These are phyloP conservation scores for Sarocladiaceae sp. DNA, from an alignment of 2,329 filamentous ascomycete genomes.

Conservation along the genomic window DNA sequence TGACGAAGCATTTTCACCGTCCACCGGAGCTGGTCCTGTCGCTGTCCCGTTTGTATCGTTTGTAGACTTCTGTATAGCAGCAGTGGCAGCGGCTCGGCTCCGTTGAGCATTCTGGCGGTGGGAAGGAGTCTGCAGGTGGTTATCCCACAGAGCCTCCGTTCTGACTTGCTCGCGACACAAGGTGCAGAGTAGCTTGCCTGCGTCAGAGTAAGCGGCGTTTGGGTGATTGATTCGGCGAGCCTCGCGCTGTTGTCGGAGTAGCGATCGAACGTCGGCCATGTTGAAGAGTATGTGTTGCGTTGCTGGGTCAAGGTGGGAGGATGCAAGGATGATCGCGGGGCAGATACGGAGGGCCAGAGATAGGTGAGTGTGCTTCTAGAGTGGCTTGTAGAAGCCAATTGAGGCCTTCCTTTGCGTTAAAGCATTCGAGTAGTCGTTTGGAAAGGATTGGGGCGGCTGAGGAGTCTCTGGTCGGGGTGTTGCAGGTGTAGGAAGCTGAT, in stretches of 20 bases:
- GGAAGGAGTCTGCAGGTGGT: slow-evolving; percentile 45
- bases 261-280: slow-evolving; percentile 75
- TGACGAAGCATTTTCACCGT: background rate
- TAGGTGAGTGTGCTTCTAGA: background rate
- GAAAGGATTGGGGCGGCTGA: no score
- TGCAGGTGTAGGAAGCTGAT: no score
- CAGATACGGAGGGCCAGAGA: background rate
- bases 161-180: slow-evolving; percentile 60
- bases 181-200: slow-evolving; percentile 61
- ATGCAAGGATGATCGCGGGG: slow-evolving; percentile 3
- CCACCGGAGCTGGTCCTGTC: background rate
- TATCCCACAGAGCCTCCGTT: slow-evolving; percentile 61
- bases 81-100: slow-evolving; percentile 11
- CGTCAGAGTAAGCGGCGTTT: slow-evolving; percentile 59
- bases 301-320: background rate
- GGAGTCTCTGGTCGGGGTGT: no score
- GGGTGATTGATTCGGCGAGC: slow-evolving; percentile 67
- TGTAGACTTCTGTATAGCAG: background rate
- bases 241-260: slow-evolving; percentile 71
- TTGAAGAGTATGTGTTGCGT: background rate
- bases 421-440: background rate
- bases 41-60: background rate
- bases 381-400: slow-evolving; percentile 1
- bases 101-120: slow-evolving; percentile 32
- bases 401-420: background rate